Evolutionary conservation across 768 basidiomycete genomes (phyloP).

Genomic region (Tremella fuciformis): DNA sequence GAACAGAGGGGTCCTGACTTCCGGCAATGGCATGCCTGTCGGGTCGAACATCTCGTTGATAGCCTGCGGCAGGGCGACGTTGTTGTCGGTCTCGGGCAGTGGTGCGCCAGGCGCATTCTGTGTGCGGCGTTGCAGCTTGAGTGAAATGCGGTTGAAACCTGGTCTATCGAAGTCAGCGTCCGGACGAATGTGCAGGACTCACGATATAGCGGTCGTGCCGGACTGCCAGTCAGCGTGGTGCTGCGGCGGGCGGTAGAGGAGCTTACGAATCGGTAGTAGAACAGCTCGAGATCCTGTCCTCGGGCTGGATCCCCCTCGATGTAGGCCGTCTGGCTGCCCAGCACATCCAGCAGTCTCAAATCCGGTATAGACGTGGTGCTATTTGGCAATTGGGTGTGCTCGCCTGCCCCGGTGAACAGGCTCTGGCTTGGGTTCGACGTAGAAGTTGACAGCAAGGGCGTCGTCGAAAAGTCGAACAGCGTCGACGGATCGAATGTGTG

Average conservation of each 20-base stretch:
- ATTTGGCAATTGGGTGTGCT: no score
- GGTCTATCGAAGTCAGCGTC: constrained; percentile 47
- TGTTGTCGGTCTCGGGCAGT: constrained; percentile 27
- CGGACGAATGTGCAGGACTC: constrained; percentile 39
- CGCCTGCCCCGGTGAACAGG: no score
- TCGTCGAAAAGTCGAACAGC: no score
- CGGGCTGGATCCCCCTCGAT: constrained; percentile 47
- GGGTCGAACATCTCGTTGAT: constrained; percentile 34
- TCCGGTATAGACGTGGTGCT: constrained; percentile 21
- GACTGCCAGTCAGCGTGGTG: constrained; percentile 25
- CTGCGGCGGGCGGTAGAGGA: neutral
- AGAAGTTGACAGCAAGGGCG: no score
- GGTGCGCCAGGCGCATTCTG: constrained; percentile 32
- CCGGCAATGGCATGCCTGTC: constrained; percentile 40
- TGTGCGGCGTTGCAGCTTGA: constrained; percentile 42
- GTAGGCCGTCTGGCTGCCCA: constrained; percentile 41
- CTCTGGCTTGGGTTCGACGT: no score
- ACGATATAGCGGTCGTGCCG: constrained; percentile 47
- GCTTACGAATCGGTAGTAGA: constrained; percentile 50
- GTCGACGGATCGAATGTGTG: no score
- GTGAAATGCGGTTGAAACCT: constrained; percentile 48
- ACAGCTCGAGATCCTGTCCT: constrained; percentile 42
- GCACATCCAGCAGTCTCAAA: constrained; percentile 29
- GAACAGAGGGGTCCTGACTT: constrained; percentile 40
- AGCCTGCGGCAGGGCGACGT: neutral